Evolutionary conservation across 1,139 yeast genomes (phyloP).

Genomic region (Nakaseomyces kungkrabaensis): DNA sequence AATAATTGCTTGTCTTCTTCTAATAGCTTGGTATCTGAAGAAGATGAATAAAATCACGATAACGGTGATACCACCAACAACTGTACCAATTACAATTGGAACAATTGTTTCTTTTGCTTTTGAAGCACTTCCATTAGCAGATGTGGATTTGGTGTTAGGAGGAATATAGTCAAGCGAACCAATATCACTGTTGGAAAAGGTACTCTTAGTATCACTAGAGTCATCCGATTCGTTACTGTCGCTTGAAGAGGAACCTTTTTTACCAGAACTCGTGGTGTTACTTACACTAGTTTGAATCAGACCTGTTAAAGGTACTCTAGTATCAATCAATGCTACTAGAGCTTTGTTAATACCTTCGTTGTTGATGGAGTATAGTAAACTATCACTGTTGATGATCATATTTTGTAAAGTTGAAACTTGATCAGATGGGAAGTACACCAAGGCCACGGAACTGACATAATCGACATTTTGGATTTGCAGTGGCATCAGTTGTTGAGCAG

Average conservation of each 20-base stretch:
- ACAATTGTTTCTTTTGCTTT: constrained; percentile 36
- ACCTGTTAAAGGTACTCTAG: constrained; percentile 53
- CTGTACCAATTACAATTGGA: constrained; percentile 59
- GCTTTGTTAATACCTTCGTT: constrained; percentile 38
- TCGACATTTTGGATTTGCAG: constrained; percentile 39
- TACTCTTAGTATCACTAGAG: constrained; percentile 5
- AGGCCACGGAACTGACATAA: constrained; percentile 68
- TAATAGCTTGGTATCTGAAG: constrained; percentile 1
- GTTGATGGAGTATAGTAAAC: constrained; percentile 41
- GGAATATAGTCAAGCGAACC: constrained; percentile 4
- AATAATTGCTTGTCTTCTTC: constrained; percentile 3
- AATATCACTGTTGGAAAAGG: constrained; percentile 3
- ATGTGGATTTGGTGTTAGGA: constrained; percentile 13
- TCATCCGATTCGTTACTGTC: not conserved
- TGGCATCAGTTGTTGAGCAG: constrained; percentile 57
- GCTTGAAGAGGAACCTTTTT: constrained; percentile 15
- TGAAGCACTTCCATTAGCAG: not conserved
- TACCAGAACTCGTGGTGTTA: not conserved
- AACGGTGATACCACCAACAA: constrained; percentile 52
- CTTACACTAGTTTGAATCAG: constrained; percentile 26
- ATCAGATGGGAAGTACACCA: constrained; percentile 56
- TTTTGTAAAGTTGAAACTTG: constrained; percentile 38
- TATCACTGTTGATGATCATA: constrained; percentile 36
- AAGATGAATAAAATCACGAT: constrained; percentile 38
- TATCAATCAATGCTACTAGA: constrained; percentile 51